Conservation (phyloP, 768 basidiomycete species). For the Collybiopsis confluens region DNA sequence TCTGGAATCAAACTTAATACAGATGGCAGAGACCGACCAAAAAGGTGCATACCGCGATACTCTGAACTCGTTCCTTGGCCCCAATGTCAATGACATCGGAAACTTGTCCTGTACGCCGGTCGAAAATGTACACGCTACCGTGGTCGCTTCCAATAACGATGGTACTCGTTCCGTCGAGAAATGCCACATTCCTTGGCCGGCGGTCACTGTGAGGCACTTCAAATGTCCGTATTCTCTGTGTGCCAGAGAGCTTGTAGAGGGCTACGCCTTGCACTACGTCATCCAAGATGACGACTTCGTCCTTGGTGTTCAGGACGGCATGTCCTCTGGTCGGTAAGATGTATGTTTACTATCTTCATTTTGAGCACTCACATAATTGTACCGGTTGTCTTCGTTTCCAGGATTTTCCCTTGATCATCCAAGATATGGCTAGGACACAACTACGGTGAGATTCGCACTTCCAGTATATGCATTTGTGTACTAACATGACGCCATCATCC, state of each 20-base stretch:
- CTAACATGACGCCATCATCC: slow-evolving; percentile 3
- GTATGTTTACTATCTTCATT: neutral
- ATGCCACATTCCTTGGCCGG: neutral
- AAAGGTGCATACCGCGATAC: neutral
- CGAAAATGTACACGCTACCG: slow-evolving; percentile 1
- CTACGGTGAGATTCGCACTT: neutral
- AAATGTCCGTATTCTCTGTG: neutral
- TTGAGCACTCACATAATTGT: neutral
- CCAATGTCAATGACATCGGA: neutral
- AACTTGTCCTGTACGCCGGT: neutral
- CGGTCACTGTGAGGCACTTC: neutral
- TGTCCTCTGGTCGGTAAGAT: neutral
- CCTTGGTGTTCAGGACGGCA: neutral
- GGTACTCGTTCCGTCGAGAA: neutral
- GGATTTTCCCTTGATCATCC: neutral
- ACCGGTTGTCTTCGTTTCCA: neutral
- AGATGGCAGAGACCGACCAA: neutral
- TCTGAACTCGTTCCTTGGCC: neutral
- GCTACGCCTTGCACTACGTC: neutral
- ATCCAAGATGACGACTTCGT: neutral
- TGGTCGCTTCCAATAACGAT: slow-evolving; percentile 5
- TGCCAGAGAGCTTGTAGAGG: neutral
- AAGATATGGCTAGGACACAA: neutral
- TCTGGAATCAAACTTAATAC: neutral
- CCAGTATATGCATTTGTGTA: neutral